Evolutionary conservation across 768 basidiomycete species (phyloP).

Genomic region (Hirschioporus abietinus): DNA sequence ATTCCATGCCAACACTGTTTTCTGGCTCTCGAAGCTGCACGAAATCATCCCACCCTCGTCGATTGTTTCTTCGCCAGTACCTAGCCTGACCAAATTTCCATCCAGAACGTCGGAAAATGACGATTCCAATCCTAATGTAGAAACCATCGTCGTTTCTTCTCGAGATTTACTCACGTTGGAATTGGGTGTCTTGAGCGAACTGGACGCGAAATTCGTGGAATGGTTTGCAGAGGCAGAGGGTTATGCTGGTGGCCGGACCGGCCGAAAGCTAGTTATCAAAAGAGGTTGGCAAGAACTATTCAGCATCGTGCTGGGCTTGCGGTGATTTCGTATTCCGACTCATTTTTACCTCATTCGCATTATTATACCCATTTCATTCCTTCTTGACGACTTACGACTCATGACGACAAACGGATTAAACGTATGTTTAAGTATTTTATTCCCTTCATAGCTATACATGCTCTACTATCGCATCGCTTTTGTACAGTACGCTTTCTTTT

Average conservation of each 20-base stretch:
- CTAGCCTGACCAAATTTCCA: conserved; percentile 29
- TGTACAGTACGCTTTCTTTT: not conserved
- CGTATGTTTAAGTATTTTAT: not conserved
- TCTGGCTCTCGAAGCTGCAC: conserved; percentile 46
- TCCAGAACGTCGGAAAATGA: conserved; percentile 19
- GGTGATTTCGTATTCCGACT: conserved; percentile 18
- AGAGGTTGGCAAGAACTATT: conserved; percentile 45
- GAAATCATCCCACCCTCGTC: conserved; percentile 19
- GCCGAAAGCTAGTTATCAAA: conserved; percentile 30
- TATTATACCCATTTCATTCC: not conserved
- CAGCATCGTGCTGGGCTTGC: conserved; percentile 37
- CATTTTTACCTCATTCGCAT: not conserved
- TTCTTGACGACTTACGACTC: not conserved
- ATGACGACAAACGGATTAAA: not conserved
- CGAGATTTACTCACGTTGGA: conserved; percentile 60
- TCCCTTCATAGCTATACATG: not conserved
- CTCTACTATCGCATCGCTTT: not conserved
- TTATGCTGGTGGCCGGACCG: conserved; percentile 31
- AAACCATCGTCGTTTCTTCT: not conserved
- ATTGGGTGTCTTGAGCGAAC: conserved; percentile 64
- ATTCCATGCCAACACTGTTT: conserved; percentile 60
- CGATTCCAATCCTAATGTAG: conserved; percentile 48
- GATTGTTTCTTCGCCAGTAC: conserved; percentile 8
- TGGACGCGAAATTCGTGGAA: conserved; percentile 72
- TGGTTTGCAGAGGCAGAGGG: conserved; percentile 67